Percentiles rank a stretch among this genome's conserved stretches.
Evolutionary conservation across 345 rosid species (phyloP).

Genomic region (Eucalyptus rudis): DNA sequence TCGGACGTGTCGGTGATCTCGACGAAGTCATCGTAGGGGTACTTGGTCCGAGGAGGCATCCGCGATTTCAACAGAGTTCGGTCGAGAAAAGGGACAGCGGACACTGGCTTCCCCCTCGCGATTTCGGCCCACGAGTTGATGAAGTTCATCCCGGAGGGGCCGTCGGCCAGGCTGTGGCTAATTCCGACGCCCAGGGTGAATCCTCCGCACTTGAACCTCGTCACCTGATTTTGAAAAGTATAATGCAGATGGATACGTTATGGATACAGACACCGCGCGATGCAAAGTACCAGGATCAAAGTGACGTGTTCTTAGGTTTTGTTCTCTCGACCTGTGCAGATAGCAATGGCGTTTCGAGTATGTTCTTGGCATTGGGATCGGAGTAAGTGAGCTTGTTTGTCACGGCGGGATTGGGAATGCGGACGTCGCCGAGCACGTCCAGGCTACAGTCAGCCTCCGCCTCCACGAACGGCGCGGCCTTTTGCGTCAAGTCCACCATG

Average conservation of each 20-base stretch:
- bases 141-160: conserved; percentile 20
- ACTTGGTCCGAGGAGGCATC: conserved; percentile 2
- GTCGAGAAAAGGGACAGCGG: not conserved
- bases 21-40: conserved; percentile 11
- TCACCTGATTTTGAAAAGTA: conserved; percentile 3
- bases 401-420: not conserved
- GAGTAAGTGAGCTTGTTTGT: not conserved
- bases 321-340: not conserved
- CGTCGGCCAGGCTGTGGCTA: conserved; percentile 16
- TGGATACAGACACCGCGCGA: not conserved
- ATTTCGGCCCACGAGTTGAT: conserved; percentile 16
- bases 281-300: not conserved
- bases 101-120: conserved; percentile 6
- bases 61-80: conserved; percentile 7
- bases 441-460: not conserved
- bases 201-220: conserved; percentile 21
- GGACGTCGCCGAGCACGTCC: conserved; percentile 2
- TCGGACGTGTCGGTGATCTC: conserved; percentile 6
- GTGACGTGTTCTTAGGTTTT: not conserved
- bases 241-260: not conserved
- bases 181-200: conserved; percentile 10
- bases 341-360: not conserved
- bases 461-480: conserved; percentile 6
- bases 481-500: not conserved
- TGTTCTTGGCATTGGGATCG: not conserved